A percentile compares a stretch with the other conserved stretches of the same genome.
Conservation (phyloP, 148 eudicot genomes). For the Heliosperma pusillum region DNA sequence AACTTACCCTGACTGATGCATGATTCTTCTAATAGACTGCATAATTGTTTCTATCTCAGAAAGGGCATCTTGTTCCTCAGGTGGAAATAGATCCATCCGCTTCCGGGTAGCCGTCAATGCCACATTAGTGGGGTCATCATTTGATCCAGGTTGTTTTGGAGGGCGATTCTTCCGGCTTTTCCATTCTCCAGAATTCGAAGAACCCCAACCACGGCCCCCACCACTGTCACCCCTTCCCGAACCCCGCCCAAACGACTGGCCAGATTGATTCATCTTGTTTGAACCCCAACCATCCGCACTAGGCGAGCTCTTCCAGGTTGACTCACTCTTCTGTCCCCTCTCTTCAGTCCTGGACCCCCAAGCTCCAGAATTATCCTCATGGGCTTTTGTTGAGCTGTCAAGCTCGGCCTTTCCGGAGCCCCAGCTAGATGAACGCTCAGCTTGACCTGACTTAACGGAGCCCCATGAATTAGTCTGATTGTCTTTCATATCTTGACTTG, state of each 20-base stretch:
- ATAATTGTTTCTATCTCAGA: conserved; percentile 60
- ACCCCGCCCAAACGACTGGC: not conserved
- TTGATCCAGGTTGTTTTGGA: conserved; percentile 33
- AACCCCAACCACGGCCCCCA: conserved; percentile 61
- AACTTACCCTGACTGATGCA: conserved; percentile 67
- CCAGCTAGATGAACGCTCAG: conserved; percentile 5
- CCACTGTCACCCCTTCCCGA: conserved; percentile 11
- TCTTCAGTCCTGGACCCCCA: conserved; percentile 8
- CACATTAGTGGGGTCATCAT: conserved; percentile 32
- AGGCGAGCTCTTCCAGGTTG: conserved; percentile 9
- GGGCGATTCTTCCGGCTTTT: conserved; percentile 47
- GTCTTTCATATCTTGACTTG: not conserved
- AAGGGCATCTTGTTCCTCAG: conserved; percentile 73
- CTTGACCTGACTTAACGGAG: conserved; percentile 2
- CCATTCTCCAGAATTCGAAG: conserved; percentile 60
- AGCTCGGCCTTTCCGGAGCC: conserved; percentile 4
- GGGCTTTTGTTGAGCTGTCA: not conserved
- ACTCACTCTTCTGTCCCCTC: conserved; percentile 5
- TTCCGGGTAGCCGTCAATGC: conserved; percentile 55
- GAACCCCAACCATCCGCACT: conserved; percentile 10
- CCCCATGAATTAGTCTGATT: not conserved
- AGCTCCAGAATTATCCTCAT: not conserved
- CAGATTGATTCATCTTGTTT: not conserved
- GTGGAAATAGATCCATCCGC: conserved; percentile 58
- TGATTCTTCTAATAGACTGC: conserved; percentile 62